phyloP scores from a whole-genome alignment of 2,329 filamentous ascomycete genomes.

The Clarireedia sp. region DNA sequence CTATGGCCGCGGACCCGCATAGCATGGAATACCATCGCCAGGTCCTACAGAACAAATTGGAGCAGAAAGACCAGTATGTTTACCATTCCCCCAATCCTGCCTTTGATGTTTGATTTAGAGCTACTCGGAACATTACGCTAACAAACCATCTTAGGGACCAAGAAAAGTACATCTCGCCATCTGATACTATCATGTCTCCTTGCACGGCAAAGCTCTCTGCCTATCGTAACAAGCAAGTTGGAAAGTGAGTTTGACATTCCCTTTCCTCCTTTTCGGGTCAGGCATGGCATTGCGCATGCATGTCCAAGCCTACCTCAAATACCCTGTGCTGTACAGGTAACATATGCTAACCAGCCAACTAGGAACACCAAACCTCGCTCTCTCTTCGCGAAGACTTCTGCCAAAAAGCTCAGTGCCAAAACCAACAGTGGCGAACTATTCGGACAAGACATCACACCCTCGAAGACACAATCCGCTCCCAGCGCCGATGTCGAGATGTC shows the following conservation, averaged over 20 bases:
- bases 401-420: constrained; percentile 46
- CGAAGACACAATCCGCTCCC: background rate
- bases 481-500: too few relatives aligned
- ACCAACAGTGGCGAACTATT: constrained; percentile 18
- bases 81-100: background rate
- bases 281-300: background rate
- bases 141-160: constrained; percentile 18
- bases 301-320: background rate
- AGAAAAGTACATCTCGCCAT: constrained; percentile 63
- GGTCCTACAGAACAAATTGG: constrained; percentile 64
- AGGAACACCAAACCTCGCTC: constrained; percentile 57
- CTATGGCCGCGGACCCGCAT: constrained; percentile 38
- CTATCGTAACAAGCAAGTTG: constrained; percentile 71
- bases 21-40: constrained; percentile 74
- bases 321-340: background rate
- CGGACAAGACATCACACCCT: constrained; percentile 12
- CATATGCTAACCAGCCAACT: constrained; percentile 19
- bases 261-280: background rate
- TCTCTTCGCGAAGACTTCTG: constrained; percentile 57
- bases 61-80: constrained; percentile 52
- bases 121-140: too few relatives aligned
- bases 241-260: constrained; percentile 52
- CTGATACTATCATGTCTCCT: constrained; percentile 83
- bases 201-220: constrained; percentile 76
- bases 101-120: background rate